Evolutionary conservation across 768 basidiomycete genomes (phyloP).

Genomic region (Lentinula lateritia): DNA sequence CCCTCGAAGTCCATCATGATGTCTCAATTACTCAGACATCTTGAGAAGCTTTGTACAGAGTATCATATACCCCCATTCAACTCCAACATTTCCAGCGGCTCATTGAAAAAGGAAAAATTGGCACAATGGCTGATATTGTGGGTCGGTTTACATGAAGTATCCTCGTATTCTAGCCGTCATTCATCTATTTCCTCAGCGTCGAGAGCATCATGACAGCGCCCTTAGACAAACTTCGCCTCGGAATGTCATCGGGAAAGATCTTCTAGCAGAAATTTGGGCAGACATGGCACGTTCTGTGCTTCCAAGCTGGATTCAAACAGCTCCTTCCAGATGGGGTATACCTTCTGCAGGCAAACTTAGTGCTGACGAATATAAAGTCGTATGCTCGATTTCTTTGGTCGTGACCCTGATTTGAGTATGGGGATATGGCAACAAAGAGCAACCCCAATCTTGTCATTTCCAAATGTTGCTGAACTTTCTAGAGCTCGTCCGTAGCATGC

Average conservation of each 20-base stretch:
- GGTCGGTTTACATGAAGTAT: background rate
- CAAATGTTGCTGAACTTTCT: slow-evolving; percentile 22
- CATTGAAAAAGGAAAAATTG: background rate
- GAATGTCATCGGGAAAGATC: slow-evolving; percentile 10
- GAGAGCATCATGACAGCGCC: background rate
- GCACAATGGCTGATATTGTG: background rate
- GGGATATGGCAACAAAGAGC: slow-evolving; percentile 11
- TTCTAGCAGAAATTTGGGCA: slow-evolving; percentile 5
- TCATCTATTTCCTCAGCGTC: background rate
- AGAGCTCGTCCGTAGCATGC: slow-evolving; percentile 20
- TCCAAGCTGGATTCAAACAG: slow-evolving; percentile 16
- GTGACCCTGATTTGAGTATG: slow-evolving; percentile 31
- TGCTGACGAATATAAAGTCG: slow-evolving; percentile 28
- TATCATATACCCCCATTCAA: background rate
- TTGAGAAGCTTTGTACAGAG: background rate
- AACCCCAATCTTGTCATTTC: slow-evolving; percentile 9
- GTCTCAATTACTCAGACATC: background rate
- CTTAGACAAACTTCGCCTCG: background rate
- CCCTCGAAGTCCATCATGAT: background rate
- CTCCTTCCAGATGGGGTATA: slow-evolving; percentile 18
- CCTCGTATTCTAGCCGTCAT: no score
- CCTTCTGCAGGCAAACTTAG: slow-evolving; percentile 22
- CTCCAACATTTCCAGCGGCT: background rate
- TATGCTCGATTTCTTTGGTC: slow-evolving; percentile 24
- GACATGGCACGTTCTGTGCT: slow-evolving; percentile 20